Base-by-base conservation (phyloP, 1,284 basidiomycete genomes). In the Ceratobasidium sp. region DNA sequence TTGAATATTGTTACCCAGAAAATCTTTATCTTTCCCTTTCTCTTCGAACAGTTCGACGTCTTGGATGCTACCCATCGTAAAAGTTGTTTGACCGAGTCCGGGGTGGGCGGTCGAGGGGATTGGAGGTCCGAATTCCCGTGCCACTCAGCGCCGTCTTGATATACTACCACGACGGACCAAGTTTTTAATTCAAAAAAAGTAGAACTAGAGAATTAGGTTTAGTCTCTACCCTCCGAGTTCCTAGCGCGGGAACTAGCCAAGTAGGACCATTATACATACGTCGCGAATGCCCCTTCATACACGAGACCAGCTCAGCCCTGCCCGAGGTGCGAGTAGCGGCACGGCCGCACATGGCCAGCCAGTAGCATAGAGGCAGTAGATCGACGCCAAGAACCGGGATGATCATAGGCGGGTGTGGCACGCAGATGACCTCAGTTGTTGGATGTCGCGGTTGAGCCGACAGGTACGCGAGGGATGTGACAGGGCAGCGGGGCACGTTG, bases 391-490 rank as follows among this genome's bases (percentile, higher is more conserved):
- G 56, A 41, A 59, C 34, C 56, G 56, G 56, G 37, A 22, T 22
- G 13, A 22, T 59, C 34, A 19, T 1, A 16, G 3, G 7, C 24
- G n/a, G 7, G 22, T 59, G 56, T 59, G 56, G 56, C 56, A 59
- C 56, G 37, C 16, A 59, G 14, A 59, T 59, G 56, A 59, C 19
- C 56, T 59, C 56, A 59, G 56, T 59, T 39, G 56, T 39, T 29
- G 22, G 56, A 59, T 14, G 37, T 34, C 16, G 34, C 16, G 8
- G 24, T 59, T 59, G 29, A 2, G 37, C 7, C 8, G n/a, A 41
- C 13, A 59, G 56, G 56, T 59, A 59, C 56, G 56, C 56, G 56
- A 59, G 27, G 37, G 56, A 2, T 56, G 27, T 8, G 27, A 19
- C 14, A 56, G 54, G 24, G 54, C 24, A 29, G 31, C 22, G 41